Percentiles rank a stretch among this genome's conserved stretches.
Conservation (phyloP, 305 asterid genomes). For the Fraxinus ornus region DNA sequence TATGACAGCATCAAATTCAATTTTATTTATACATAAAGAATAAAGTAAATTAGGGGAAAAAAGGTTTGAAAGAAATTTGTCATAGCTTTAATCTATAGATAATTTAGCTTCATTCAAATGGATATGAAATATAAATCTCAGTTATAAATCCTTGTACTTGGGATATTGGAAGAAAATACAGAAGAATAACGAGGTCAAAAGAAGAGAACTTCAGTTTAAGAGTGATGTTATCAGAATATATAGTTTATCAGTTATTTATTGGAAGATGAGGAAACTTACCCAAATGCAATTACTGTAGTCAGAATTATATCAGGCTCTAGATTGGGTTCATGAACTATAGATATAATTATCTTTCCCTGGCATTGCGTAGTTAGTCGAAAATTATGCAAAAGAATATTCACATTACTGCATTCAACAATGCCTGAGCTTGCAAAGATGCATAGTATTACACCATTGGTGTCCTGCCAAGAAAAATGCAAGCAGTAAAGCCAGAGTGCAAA, state of each 20-base stretch:
- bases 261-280: slow-evolving; percentile 53
- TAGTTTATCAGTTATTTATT: slow-evolving; percentile 1
- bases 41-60: not conserved
- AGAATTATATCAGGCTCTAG: slow-evolving; percentile 56
- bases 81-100: not conserved
- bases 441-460: slow-evolving; percentile 58
- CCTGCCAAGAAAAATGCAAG: slow-evolving; percentile 47
- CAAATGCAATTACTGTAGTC: slow-evolving; percentile 69
- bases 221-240: not conserved
- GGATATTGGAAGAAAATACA: slow-evolving; percentile 7
- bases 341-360: slow-evolving; percentile 52
- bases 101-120: not conserved
- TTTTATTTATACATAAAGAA: not conserved
- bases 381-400: slow-evolving; percentile 41
- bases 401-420: slow-evolving; percentile 47
- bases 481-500: slow-evolving; percentile 24
- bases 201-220: slow-evolving; percentile 3
- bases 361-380: slow-evolving; percentile 58
- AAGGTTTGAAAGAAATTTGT: not conserved
- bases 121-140: not conserved
- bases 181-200: slow-evolving; percentile 3
- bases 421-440: slow-evolving; percentile 82
- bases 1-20: not conserved
- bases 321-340: slow-evolving; percentile 57
- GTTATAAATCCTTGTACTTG: not conserved